Percentiles rank a stretch among this genome's conserved stretches.
Conservation (phyloP, 176 grass and related monocot species). For the Oryza longistaminata region DNA sequence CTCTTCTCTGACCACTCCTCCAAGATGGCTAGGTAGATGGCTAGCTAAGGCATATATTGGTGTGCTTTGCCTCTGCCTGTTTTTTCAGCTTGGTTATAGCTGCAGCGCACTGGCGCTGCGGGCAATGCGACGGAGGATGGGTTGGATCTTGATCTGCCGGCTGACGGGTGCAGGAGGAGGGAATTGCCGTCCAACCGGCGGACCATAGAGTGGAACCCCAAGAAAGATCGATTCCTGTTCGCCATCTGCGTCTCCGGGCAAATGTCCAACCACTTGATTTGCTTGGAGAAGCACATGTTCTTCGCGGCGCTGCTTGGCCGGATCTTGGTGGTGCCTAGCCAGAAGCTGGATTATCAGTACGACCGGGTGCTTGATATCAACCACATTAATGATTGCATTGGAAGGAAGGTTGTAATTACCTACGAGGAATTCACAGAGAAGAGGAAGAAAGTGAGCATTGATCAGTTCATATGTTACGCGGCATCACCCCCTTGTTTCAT, state of each 20-base stretch:
- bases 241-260: conserved; percentile 86
- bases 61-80: no score
- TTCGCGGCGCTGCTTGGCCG: conserved; percentile 81
- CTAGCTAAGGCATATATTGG: conserved; percentile 15
- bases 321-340: conserved; percentile 68
- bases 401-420: conserved; percentile 69
- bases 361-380: conserved; percentile 78
- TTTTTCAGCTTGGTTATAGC: conserved; percentile 3
- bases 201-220: conserved; percentile 93
- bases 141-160: conserved; percentile 47
- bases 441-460: conserved; percentile 80
- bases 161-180: conserved; percentile 54
- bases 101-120: conserved; percentile 26
- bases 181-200: conserved; percentile 47
- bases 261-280: conserved; percentile 99
- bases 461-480: conserved; percentile 86
- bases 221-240: conserved; percentile 74
- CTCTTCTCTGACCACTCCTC: conserved; percentile 1
- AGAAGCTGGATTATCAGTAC: conserved; percentile 82
- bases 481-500: conserved; percentile 81
- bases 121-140: conserved; percentile 51
- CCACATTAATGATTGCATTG: conserved; percentile 83
- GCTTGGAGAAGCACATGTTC: conserved; percentile 99
- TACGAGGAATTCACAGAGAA: conserved; percentile 72
- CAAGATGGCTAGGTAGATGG: not conserved